A percentile compares a stretch with the other conserved stretches of the same genome.
Conservation (phyloP, 495 filamentous ascomycete genomes). For the Penicillium daleae region DNA sequence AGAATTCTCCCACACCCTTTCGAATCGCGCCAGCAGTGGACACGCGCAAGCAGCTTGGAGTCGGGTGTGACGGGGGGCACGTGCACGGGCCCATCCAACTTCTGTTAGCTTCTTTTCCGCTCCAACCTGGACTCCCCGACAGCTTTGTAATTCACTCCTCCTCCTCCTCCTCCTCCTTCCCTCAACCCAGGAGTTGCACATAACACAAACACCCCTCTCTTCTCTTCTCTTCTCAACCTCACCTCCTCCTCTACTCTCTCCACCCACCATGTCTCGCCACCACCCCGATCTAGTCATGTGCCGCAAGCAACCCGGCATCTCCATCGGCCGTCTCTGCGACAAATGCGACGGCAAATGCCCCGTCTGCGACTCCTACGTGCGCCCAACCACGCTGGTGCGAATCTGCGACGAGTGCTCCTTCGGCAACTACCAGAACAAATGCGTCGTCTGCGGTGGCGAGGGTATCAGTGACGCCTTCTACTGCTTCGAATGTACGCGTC, state of each 20-base stretch:
- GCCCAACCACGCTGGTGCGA: conserved; percentile 92
- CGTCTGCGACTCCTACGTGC: conserved; percentile 98
- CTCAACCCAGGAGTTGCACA: neutral
- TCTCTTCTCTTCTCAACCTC: conserved; percentile 15
- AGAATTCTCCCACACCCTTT: neutral
- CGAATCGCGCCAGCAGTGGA: neutral
- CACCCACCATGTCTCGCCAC: conserved; percentile 41
- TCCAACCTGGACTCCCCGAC: neutral
- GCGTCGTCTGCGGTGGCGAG: conserved; percentile 97
- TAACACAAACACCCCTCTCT: conserved; percentile 6
- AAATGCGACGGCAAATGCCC: conserved; percentile 99
- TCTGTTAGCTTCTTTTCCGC: conserved; percentile 33
- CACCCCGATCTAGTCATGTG: conserved; percentile 95
- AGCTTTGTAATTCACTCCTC: neutral
- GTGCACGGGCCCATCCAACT: conserved; percentile 27
- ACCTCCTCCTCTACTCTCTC: conserved; percentile 4
- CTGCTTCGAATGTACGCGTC: conserved; percentile 96
- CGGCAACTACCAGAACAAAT: conserved; percentile 99
- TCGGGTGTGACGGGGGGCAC: conserved; percentile 10
- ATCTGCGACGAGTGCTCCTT: conserved; percentile 99
- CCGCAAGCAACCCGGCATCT: conserved; percentile 97
- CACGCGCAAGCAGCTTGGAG: conserved; percentile 1
- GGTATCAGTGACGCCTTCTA: conserved; percentile 99
- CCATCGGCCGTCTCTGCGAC: conserved; percentile 98
- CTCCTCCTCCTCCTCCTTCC: neutral